phyloP scores from a whole-genome alignment of 164 flowering plant species.

The Kingdonia uniflora region DNA sequence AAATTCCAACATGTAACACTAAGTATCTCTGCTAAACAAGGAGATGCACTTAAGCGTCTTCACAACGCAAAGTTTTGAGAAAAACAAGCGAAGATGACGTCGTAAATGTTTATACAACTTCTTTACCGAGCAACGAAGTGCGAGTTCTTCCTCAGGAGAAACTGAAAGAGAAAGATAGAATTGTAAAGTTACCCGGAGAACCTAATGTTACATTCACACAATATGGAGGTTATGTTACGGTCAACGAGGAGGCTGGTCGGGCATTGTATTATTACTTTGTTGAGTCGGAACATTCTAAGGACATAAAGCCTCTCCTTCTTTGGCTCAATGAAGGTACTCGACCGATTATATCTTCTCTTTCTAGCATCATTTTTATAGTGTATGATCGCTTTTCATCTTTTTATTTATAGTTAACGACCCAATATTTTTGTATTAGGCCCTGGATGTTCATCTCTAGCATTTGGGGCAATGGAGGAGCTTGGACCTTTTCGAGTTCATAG shows the following conservation, averaged over 20 bases:
- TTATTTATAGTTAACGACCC: too few species aligned
- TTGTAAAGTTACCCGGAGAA: slow-evolving; percentile 48
- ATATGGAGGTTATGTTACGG: slow-evolving; percentile 70
- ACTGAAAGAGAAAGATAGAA: slow-evolving; percentile 43
- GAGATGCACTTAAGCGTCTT: slow-evolving; percentile 10
- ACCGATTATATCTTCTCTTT: too few species aligned
- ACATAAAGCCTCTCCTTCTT: slow-evolving; percentile 48
- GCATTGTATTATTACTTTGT: slow-evolving; percentile 61
- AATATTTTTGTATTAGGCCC: slow-evolving; percentile 37
- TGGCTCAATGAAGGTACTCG: slow-evolving; percentile 70
- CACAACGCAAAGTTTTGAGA: slow-evolving; percentile 8
- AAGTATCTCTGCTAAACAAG: too few species aligned
- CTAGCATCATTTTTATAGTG: too few species aligned
- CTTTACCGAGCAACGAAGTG: too few species aligned
- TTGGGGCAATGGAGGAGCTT: slow-evolving; percentile 69
- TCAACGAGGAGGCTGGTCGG: slow-evolving; percentile 37
- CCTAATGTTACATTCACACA: slow-evolving; percentile 42
- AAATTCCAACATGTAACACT: too few species aligned
- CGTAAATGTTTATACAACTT: too few species aligned
- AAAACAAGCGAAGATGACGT: neutral
- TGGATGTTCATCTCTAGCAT: slow-evolving; percentile 78
- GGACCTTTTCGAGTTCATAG: slow-evolving; percentile 76
- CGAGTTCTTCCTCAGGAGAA: slow-evolving; percentile 19
- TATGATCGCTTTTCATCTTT: too few species aligned
- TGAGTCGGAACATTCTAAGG: slow-evolving; percentile 27